These are phyloP conservation scores for Ochetophila trinervis DNA, from an alignment of 306 rosid genomes.

Conservation along the genomic window DNA sequence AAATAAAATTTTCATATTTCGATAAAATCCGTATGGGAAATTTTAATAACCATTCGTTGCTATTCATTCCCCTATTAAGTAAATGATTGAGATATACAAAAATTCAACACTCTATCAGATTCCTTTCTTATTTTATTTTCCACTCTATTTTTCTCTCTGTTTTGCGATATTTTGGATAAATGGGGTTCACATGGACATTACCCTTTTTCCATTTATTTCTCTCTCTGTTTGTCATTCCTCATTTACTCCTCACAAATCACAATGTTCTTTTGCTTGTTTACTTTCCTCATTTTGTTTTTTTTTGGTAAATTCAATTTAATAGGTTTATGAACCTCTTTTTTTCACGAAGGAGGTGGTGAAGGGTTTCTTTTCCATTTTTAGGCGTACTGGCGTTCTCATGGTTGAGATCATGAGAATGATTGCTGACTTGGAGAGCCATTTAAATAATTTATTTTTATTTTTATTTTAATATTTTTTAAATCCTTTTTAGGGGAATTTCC, in stretches of 20 bases:
- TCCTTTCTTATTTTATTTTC: neutral
- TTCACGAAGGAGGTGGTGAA: no score
- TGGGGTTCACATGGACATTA: constrained; percentile 6
- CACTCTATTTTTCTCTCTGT: neutral
- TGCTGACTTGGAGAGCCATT: constrained; percentile 14
- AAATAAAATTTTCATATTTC: no score
- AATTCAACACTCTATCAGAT: neutral
- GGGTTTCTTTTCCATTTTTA: neutral
- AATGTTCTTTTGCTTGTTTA: neutral
- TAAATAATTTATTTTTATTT: constrained; percentile 15
- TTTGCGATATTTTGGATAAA: neutral
- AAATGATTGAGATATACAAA: neutral
- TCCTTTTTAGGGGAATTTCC: constrained; percentile 19
- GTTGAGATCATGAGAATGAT: constrained; percentile 43
- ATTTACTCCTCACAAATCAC: neutral
- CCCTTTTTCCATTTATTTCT: no score
- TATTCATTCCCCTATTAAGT: constrained; percentile 3
- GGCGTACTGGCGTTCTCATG: constrained; percentile 14
- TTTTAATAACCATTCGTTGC: neutral
- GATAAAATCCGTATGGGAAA: no score
- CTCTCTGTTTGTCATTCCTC: neutral
- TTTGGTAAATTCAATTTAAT: neutral
- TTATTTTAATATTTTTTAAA: neutral
- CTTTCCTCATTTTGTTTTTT: neutral
- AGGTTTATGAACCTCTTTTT: neutral